Conservation (phyloP, 2,329 filamentous ascomycete species). For the Diaporthe vexans region DNA sequence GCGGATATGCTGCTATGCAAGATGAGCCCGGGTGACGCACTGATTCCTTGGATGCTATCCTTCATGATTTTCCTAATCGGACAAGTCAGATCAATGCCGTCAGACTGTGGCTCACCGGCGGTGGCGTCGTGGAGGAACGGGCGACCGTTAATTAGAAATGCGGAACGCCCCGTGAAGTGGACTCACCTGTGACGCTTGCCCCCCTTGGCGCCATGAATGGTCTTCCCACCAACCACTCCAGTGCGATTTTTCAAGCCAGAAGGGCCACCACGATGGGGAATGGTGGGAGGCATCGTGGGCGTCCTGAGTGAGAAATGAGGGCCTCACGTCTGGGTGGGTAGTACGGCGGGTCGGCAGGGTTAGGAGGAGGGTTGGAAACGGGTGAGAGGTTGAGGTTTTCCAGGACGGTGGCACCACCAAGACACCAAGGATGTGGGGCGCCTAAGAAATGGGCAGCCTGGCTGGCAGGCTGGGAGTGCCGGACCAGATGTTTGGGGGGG, state of each 20-base stretch:
- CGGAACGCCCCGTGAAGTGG: neutral
- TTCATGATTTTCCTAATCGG: constrained; percentile 62
- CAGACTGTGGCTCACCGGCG: neutral
- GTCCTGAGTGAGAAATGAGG: neutral
- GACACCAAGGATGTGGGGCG: neutral
- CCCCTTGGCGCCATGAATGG: constrained; percentile 44
- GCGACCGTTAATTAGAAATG: neutral
- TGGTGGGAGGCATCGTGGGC: constrained; percentile 47
- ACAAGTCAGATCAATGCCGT: neutral
- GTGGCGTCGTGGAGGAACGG: neutral
- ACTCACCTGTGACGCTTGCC: constrained; percentile 49
- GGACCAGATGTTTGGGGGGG: neutral
- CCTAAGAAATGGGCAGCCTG: neutral
- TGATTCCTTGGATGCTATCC: constrained; percentile 65
- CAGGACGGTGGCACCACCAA: neutral
- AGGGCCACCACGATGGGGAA: constrained; percentile 51
- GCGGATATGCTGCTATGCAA: neutral
- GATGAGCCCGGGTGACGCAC: constrained; percentile 53
- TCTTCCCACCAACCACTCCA: constrained; percentile 43
- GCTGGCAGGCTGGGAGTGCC: neutral
- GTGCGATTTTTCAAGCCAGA: constrained; percentile 42
- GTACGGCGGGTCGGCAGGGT: constrained; percentile 10
- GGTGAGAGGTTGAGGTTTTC: neutral
- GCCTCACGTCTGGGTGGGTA: neutral
- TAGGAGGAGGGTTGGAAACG: constrained; percentile 2